Evolutionary conservation across 2,329 filamentous ascomycete genomes (phyloP).

Genomic region (Talaromyces sp.): DNA sequence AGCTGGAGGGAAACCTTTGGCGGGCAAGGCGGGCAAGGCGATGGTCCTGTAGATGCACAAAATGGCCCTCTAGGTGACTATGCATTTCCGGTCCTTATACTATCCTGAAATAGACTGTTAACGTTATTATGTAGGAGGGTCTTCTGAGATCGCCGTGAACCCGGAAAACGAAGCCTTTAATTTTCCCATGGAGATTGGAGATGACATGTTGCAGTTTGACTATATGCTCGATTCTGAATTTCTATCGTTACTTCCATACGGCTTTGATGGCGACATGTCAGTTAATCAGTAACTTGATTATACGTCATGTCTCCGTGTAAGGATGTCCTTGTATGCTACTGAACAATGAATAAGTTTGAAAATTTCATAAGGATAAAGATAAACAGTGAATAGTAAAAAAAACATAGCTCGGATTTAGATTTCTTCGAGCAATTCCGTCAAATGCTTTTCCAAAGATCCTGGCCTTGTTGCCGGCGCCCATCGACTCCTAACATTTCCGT

Average conservation of each 20-base stretch:
- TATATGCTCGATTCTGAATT: constrained; percentile 13
- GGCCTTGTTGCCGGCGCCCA: neutral
- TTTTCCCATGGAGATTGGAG: neutral
- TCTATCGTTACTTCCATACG: constrained; percentile 11
- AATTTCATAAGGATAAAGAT: neutral
- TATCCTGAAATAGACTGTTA: neutral
- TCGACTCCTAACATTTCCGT: neutral
- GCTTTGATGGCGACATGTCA: neutral
- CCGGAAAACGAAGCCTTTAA: neutral
- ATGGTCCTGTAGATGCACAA: neutral
- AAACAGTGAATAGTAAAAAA: neutral
- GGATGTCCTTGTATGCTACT: neutral
- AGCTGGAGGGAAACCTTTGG: constrained; percentile 16
- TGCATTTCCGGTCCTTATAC: no score
- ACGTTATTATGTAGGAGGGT: neutral
- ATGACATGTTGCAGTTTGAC: constrained; percentile 7
- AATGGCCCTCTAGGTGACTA: neutral
- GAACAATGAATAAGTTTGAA: neutral
- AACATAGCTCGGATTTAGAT: neutral
- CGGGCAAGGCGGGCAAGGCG: constrained; percentile 13
- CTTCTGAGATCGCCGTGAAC: neutral
- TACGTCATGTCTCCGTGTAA: neutral
- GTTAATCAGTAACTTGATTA: neutral
- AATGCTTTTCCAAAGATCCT: neutral
- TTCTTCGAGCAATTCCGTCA: neutral